A percentile compares a stretch with the other conserved stretches of the same genome.
These are phyloP conservation scores for Pterulicium gracile DNA, from an alignment of 1,284 basidiomycete species.

Conservation along the genomic window DNA sequence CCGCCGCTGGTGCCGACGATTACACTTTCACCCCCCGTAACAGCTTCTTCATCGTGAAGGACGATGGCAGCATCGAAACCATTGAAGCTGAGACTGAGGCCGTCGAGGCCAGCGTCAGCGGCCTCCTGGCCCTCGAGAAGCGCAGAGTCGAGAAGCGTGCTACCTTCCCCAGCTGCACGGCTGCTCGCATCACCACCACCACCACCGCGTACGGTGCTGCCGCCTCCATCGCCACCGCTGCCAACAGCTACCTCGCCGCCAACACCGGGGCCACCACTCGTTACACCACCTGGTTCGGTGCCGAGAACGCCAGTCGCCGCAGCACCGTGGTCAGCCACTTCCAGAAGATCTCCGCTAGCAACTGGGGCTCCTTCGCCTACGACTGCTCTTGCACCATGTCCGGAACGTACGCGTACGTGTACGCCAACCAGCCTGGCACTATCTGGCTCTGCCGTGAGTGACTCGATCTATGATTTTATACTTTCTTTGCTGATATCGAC, in stretches of 20 bases:
- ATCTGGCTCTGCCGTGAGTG: too few species aligned
- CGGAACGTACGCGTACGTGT: too few species aligned
- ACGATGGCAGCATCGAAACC: background rate
- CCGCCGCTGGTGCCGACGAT: background rate
- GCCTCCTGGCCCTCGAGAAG: background rate
- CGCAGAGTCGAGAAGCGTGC: slow-evolving; percentile 23
- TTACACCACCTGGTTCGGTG: background rate
- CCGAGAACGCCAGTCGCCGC: background rate
- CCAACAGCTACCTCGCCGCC: background rate
- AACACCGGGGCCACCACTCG: background rate
- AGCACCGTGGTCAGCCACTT: background rate
- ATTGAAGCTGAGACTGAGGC: background rate
- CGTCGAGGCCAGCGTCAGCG: background rate
- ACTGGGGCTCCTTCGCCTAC: too few species aligned
- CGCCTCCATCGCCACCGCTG: background rate
- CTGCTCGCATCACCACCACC: slow-evolving; percentile 12
- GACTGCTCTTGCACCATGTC: too few species aligned
- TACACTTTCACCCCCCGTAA: background rate
- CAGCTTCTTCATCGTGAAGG: background rate
- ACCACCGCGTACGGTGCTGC: background rate
- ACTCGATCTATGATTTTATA: too few species aligned
- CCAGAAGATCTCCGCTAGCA: too few species aligned
- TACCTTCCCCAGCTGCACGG: slow-evolving; percentile 22
- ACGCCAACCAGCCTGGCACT: too few species aligned
- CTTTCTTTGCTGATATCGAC: too few species aligned